Percentiles rank a stretch among this genome's conserved stretches.
Evolutionary conservation across 495 filamentous ascomycete genomes (phyloP).

Genomic region (Aspergillus biplanus): DNA sequence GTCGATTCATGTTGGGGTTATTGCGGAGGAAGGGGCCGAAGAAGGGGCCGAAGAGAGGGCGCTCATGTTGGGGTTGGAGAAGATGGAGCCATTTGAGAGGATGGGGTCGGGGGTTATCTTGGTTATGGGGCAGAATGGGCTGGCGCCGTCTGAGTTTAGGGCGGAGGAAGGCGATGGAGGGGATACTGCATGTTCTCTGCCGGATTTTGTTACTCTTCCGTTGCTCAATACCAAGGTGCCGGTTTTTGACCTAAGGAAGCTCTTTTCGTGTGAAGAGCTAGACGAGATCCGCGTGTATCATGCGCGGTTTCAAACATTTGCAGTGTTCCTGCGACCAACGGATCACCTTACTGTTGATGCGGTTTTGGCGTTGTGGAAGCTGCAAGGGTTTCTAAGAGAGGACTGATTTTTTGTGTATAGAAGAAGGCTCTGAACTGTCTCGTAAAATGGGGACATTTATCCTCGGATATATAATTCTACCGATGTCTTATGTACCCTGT

Average conservation of each 20-base stretch:
- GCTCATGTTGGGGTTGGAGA: slow-evolving; percentile 31
- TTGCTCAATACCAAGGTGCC: slow-evolving; percentile 42
- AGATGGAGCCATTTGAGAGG: slow-evolving; percentile 30
- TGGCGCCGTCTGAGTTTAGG: slow-evolving; percentile 8
- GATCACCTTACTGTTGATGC: slow-evolving; percentile 46
- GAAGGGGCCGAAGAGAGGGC: slow-evolving; percentile 19
- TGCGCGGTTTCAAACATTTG: slow-evolving; percentile 30
- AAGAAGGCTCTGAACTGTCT: not conserved
- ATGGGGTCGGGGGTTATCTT: slow-evolving; percentile 39
- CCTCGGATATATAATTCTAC: slow-evolving; percentile 18
- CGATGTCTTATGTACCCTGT: slow-evolving; percentile 1
- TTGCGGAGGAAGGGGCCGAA: slow-evolving; percentile 24
- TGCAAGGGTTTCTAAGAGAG: slow-evolving; percentile 60
- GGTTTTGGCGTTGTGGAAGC: slow-evolving; percentile 66
- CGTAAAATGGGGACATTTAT: not conserved
- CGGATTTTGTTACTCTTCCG: slow-evolving; percentile 34
- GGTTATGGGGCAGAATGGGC: slow-evolving; percentile 26
- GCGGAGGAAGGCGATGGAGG: not conserved
- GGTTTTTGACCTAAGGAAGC: slow-evolving; percentile 44
- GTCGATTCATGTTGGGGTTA: slow-evolving; percentile 24
- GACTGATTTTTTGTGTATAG: slow-evolving; percentile 12
- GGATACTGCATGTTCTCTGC: slow-evolving; percentile 8
- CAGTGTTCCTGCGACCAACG: slow-evolving; percentile 43
- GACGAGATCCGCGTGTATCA: slow-evolving; percentile 30
- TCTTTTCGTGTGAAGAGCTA: slow-evolving; percentile 42